These are phyloP conservation scores for Suhomyces sp. DNA, from an alignment of 805 yeast genomes.

Conservation along the genomic window DNA sequence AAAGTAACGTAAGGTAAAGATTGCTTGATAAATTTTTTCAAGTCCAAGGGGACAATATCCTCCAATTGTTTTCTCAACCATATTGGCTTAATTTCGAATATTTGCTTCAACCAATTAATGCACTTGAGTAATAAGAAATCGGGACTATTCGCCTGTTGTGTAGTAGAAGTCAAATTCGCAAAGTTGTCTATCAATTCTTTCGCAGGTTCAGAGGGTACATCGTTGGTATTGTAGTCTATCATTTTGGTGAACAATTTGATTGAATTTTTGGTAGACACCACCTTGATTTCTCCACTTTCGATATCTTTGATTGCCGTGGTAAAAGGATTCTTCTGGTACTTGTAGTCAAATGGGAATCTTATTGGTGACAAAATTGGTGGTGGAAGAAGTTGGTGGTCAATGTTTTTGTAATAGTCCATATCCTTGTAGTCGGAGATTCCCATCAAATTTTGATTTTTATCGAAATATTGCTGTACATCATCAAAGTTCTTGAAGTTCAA, in stretches of 20 bases:
- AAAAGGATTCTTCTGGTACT: slow-evolving; percentile 70
- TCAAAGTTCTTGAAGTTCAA: slow-evolving; percentile 24
- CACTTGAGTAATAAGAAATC: slow-evolving; percentile 41
- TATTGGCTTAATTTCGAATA: slow-evolving; percentile 73
- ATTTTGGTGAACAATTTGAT: slow-evolving; percentile 54
- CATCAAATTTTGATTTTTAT: slow-evolving; percentile 20
- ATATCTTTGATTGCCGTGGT: slow-evolving; percentile 48
- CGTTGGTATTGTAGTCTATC: slow-evolving; percentile 45
- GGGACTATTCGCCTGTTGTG: slow-evolving; percentile 31
- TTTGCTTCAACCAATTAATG: slow-evolving; percentile 38
- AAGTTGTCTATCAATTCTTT: slow-evolving; percentile 41
- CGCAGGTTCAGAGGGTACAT: slow-evolving; percentile 51
- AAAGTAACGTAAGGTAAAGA: slow-evolving; percentile 86
- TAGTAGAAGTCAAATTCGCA: slow-evolving; percentile 32
- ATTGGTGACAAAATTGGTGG: slow-evolving; percentile 81
- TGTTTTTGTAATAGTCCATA: slow-evolving; percentile 24
- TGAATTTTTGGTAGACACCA: slow-evolving; percentile 45
- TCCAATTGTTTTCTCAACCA: slow-evolving; percentile 80
- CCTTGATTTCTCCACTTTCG: slow-evolving; percentile 58
- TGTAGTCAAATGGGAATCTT: slow-evolving; percentile 73
- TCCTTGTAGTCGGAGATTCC: slow-evolving; percentile 30
- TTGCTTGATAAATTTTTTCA: slow-evolving; percentile 52
- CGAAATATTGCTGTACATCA: slow-evolving; percentile 25
- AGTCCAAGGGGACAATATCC: slow-evolving; percentile 50
- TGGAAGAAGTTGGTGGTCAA: slow-evolving; percentile 68